Evolutionary conservation across 352 stramenopile species (phyloP), one percentile per base, ranked within the genome.

Genomic region (Globisporangium iwayamae): DNA sequence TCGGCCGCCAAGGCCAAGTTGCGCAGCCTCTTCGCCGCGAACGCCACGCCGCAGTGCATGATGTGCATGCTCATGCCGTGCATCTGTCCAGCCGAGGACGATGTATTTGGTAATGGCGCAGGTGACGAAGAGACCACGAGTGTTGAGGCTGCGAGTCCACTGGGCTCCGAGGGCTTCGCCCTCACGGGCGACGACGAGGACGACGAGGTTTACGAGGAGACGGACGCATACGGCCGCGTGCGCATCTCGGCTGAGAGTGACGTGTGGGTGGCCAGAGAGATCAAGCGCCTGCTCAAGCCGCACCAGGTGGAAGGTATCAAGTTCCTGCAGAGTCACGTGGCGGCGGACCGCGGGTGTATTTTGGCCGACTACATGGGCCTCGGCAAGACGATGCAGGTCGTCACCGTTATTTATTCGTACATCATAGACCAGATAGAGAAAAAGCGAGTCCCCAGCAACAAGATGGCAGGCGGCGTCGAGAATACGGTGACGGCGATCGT

Each of bases 301-400:
- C 87, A 96, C 55, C 87, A 96, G 67, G 65, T 80, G 3, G 76
- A 87, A 52, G 87, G 87, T 20, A 76, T 94, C 14, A 63, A 74
- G 25, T 96, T 96, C 62, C 56, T 96, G 38, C 70, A 86, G 59
- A 67, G 73, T 3, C 72, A 94, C 56, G 68, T 92, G 30, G 38
- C 43, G 32, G 75, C 72, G 8, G 62, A 77, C 45, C 78, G 76
- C 63, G 88, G 88, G 11, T 96, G 88, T 65, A 94, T 96, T 45
- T 73, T 96, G 18, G 89, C 87, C 28, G 89, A 96, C 71, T 95
- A 96, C 65, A 96, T 96, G 89, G 89, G 89, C 8, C 83, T 96
- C 28, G 89, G 89, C 56, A 96, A 96, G 73, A 96, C 89, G 48
- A 65, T 96, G 34, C 85, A 96, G 67, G 85, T 95, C 22, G 89